A percentile compares a stretch with the other conserved stretches of the same genome.
These are phyloP conservation scores for Colletotrichum plurivorum DNA, from an alignment of 2,329 filamentous ascomycete species.

Conservation along the genomic window DNA sequence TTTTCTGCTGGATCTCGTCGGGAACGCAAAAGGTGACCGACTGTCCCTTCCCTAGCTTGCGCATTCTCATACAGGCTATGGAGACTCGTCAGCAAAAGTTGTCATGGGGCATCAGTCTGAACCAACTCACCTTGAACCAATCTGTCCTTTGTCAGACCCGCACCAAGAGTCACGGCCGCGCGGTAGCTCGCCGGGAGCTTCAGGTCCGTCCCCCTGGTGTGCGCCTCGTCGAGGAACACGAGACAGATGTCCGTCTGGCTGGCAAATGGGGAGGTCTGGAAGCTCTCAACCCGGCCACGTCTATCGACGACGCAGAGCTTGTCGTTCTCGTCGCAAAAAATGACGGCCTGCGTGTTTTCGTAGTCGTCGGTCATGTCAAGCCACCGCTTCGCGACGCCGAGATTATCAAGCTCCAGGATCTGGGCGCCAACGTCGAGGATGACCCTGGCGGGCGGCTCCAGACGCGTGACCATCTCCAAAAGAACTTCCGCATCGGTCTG, in stretches of 20 bases:
- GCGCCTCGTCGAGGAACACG: slow-evolving; percentile 78
- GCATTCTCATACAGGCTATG: slow-evolving; percentile 78
- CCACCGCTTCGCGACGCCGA: slow-evolving; percentile 68
- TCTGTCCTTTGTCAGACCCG: slow-evolving; percentile 76
- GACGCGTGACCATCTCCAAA: slow-evolving; percentile 57
- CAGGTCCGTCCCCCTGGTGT: slow-evolving; percentile 79
- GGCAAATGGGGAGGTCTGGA: slow-evolving; percentile 72
- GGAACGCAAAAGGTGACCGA: slow-evolving; percentile 73
- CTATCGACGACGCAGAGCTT: slow-evolving; percentile 68
- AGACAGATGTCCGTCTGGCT: slow-evolving; percentile 71
- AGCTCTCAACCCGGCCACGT: slow-evolving; percentile 57
- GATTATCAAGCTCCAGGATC: slow-evolving; percentile 75
- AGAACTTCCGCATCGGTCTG: slow-evolving; percentile 57
- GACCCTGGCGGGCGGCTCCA: slow-evolving; percentile 63
- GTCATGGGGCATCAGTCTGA: too few relatives aligned
- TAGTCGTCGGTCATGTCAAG: slow-evolving; percentile 51
- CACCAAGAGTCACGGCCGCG: slow-evolving; percentile 78
- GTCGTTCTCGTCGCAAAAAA: slow-evolving; percentile 72
- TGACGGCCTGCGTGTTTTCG: slow-evolving; percentile 55
- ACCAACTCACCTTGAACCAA: slow-evolving; percentile 73
- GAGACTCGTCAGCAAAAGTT: slow-evolving; percentile 21
- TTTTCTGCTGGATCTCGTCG: slow-evolving; percentile 70
- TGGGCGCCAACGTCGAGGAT: slow-evolving; percentile 81
- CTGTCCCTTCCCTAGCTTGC: slow-evolving; percentile 77
- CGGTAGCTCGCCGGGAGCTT: slow-evolving; percentile 70